phyloP scores from a whole-genome alignment of 768 basidiomycete species.

The Boletus vermiculosoides region DNA sequence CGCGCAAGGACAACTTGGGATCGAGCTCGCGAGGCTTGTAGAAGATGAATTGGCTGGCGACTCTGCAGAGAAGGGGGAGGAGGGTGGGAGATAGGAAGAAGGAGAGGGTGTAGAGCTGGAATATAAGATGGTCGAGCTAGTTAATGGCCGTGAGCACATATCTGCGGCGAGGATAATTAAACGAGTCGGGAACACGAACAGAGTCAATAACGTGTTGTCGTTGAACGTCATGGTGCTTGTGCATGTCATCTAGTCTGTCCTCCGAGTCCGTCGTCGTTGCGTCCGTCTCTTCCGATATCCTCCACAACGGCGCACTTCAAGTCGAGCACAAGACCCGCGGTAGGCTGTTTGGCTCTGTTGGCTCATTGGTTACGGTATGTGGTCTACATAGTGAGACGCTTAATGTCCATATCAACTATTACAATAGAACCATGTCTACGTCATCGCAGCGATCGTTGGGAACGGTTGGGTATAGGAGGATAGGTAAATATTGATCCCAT shows the following conservation, averaged over 20 bases:
- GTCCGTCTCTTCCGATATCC: conserved; percentile 1
- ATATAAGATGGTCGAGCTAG: conserved; percentile 68
- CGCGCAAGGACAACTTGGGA: conserved; percentile 60
- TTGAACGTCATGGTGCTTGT: conserved; percentile 61
- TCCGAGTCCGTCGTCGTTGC: conserved; percentile 16
- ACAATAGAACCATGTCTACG: neutral
- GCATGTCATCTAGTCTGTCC: conserved; percentile 47
- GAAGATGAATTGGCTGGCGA: conserved; percentile 63
- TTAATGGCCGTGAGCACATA: conserved; percentile 10
- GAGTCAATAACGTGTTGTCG: conserved; percentile 69
- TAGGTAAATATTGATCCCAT: conserved; percentile 21
- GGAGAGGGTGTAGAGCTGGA: conserved; percentile 72
- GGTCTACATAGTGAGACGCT: neutral
- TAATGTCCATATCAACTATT: neutral
- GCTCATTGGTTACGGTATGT: neutral
- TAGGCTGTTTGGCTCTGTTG: conserved; percentile 33
- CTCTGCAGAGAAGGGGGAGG: conserved; percentile 38
- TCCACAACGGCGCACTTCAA: conserved; percentile 3
- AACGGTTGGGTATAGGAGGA: conserved; percentile 3
- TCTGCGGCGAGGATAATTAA: conserved; percentile 1
- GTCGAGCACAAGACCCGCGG: neutral
- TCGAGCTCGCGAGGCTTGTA: conserved; percentile 67
- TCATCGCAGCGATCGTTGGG: conserved; percentile 8
- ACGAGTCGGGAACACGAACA: conserved; percentile 38
- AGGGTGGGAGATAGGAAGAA: conserved; percentile 75